Conservation (phyloP, 1,284 basidiomycete genomes). For the Bondarzewia mesenterica region DNA sequence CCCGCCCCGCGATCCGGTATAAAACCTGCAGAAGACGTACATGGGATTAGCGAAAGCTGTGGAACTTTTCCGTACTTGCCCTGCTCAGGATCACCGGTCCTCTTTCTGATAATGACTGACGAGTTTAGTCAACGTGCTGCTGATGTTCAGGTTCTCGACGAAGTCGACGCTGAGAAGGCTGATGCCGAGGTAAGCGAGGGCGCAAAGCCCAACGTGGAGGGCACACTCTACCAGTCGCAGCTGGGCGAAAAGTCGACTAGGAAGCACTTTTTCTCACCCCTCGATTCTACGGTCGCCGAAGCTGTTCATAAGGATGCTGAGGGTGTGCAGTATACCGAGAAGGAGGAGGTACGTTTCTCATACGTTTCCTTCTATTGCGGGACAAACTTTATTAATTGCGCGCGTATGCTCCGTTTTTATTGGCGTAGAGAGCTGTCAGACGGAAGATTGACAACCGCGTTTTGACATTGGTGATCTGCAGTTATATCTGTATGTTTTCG, state of each 20-base stretch:
- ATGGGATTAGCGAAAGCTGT: not conserved
- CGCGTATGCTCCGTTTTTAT: not conserved
- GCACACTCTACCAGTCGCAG: constrained; percentile 20
- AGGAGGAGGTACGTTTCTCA: constrained; percentile 33
- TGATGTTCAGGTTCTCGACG: not conserved
- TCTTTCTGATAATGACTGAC: not conserved
- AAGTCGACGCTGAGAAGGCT: constrained; percentile 1
- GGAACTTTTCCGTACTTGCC: not conserved
- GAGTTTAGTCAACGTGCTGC: not conserved
- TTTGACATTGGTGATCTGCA: constrained; percentile 38
- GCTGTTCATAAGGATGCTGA: constrained; percentile 45
- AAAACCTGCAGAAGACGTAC: not conserved
- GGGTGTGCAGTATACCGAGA: constrained; percentile 34
- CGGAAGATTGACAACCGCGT: constrained; percentile 40
- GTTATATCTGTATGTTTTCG: constrained; percentile 20
- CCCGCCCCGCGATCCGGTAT: too few species aligned
- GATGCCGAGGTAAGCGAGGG: constrained; percentile 5
- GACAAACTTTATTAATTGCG: not conserved
- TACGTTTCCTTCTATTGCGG: not conserved
- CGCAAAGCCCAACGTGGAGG: constrained; percentile 13
- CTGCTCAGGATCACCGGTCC: not conserved
- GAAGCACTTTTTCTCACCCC: constrained; percentile 37
- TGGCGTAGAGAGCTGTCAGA: constrained; percentile 28
- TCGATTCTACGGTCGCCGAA: constrained; percentile 33
- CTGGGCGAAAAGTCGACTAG: constrained; percentile 11